Percentiles rank a stretch among this genome's conserved stretches.
phyloP scores from a whole-genome alignment of 2,329 filamentous ascomycete genomes.

The Canariomyces notabilis region DNA sequence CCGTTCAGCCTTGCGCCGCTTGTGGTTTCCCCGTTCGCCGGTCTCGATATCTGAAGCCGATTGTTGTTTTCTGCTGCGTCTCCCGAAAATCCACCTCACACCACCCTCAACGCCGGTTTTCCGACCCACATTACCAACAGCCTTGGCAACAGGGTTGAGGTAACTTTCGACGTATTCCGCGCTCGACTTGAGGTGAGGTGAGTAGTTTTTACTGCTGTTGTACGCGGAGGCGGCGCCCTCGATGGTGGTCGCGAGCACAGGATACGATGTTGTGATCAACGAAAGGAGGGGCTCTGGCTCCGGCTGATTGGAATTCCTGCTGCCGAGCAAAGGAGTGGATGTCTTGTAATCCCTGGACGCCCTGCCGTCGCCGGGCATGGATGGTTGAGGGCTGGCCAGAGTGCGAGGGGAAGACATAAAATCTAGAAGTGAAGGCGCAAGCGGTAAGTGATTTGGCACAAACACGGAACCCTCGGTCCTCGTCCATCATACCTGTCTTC shows the following conservation, averaged over 20 bases:
- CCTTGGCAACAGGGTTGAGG: conserved; percentile 79
- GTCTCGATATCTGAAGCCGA: conserved; percentile 44
- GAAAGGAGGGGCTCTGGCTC: conserved; percentile 77
- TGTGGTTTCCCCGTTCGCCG: conserved; percentile 44
- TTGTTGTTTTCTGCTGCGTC: conserved; percentile 45
- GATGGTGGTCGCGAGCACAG: conserved; percentile 78
- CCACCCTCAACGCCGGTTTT: conserved; percentile 84
- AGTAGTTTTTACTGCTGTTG: conserved; percentile 82
- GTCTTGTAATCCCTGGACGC: conserved; percentile 22
- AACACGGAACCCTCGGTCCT: neutral
- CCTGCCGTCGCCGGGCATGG: conserved; percentile 24
- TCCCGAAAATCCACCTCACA: conserved; percentile 74
- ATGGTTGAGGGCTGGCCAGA: conserved; percentile 38
- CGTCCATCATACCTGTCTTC: conserved; percentile 57
- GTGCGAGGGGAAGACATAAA: conserved; percentile 60
- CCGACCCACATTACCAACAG: conserved; percentile 75
- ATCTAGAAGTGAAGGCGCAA: conserved; percentile 39
- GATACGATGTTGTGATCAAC: conserved; percentile 82
- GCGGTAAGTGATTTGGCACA: conserved; percentile 18
- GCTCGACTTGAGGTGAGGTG: conserved; percentile 80
- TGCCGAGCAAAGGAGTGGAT: conserved; percentile 3
- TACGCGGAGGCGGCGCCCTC: conserved; percentile 82
- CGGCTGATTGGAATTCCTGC: conserved; percentile 23
- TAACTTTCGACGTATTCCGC: conserved; percentile 89
- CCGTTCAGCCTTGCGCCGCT: conserved; percentile 45